These are phyloP conservation scores for Macadamia tetraphylla DNA, from an alignment of 164 flowering plant species.

Conservation along the genomic window DNA sequence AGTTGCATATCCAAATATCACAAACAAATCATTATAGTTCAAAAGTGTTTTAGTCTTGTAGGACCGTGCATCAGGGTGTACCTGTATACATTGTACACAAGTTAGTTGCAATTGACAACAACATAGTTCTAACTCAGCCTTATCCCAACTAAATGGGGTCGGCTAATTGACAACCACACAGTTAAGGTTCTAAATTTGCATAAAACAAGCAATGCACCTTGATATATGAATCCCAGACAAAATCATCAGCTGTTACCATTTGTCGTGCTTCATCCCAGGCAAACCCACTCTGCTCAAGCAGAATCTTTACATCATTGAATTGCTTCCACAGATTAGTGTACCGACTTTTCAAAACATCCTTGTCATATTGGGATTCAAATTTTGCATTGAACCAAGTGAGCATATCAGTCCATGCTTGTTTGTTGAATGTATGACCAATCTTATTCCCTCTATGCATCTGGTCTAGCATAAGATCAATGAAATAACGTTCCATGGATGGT, in stretches of 20 bases:
- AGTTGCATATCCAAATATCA: no score
- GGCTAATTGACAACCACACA: no score
- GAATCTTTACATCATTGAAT: not conserved
- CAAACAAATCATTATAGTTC: no score
- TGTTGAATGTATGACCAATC: not conserved
- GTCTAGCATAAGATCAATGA: not conserved
- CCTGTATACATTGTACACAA: no score
- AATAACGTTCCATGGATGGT: not conserved
- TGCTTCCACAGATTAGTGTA: not conserved
- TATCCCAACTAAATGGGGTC: no score
- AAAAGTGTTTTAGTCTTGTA: no score
- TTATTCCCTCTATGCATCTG: not conserved
- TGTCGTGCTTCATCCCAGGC: not conserved
- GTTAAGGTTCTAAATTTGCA: no score
- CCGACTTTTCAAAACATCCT: not conserved
- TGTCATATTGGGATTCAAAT: not conserved
- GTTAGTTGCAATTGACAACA: no score
- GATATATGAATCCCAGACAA: not conserved
- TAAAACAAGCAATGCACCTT: not conserved
- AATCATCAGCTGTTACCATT: not conserved
- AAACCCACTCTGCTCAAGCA: not conserved
- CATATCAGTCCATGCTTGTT: not conserved
- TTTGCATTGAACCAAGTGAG: not conserved
- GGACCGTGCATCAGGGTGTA: no score
- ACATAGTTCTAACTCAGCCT: no score